A percentile compares a stretch with the other conserved stretches of the same genome.
Conservation (phyloP, 371 early-diverging fungal species). For the Lichtheimia corymbifera region DNA sequence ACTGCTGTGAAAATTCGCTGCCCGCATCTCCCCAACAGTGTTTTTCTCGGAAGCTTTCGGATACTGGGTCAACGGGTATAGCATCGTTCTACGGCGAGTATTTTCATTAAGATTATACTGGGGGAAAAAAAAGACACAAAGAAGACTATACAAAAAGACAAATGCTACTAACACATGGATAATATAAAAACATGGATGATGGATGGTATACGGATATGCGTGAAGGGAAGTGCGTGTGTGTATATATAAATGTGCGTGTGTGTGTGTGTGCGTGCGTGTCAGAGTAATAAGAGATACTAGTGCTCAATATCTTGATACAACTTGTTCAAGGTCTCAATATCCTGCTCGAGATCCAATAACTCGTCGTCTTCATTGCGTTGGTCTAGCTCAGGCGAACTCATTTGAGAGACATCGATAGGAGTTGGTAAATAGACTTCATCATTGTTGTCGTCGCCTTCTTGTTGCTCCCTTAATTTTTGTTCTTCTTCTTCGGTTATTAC, state of each 20-base stretch:
- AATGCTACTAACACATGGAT: no score
- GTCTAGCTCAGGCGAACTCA: conserved; percentile 15
- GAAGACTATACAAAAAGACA: background rate
- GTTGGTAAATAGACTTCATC: conserved; percentile 9
- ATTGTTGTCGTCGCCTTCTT: background rate
- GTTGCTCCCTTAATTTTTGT: background rate
- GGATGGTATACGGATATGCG: background rate
- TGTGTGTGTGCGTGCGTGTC: background rate
- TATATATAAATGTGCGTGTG: background rate
- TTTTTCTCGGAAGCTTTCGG: conserved; percentile 17
- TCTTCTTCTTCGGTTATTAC: background rate
- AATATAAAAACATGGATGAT: background rate
- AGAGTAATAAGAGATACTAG: background rate
- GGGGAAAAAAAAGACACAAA: background rate
- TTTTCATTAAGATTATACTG: no score
- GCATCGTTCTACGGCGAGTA: no score
- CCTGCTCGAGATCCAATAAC: conserved; percentile 14
- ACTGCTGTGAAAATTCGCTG: conserved; percentile 5
- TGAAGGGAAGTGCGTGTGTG: background rate
- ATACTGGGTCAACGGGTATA: conserved; percentile 2
- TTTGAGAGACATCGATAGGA: conserved; percentile 22
- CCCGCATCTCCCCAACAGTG: conserved; percentile 10
- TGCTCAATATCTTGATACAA: conserved; percentile 6
- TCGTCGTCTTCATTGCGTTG: conserved; percentile 17
- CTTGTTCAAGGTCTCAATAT: conserved; percentile 14